Base-by-base conservation (phyloP, 352 stramenopile species). In the Phytophthora brassicae region DNA sequence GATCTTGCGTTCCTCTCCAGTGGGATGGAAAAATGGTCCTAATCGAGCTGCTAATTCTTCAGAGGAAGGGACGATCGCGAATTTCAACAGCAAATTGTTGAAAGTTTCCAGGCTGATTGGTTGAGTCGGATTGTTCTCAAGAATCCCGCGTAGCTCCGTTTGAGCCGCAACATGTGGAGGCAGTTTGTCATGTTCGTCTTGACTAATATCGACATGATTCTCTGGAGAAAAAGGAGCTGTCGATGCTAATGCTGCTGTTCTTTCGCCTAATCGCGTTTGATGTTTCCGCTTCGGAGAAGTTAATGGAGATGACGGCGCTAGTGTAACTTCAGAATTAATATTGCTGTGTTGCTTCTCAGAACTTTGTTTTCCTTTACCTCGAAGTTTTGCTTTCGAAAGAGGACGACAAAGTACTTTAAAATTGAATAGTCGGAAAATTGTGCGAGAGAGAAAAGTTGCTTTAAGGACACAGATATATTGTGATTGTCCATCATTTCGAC, bases 1-100 rank as follows among this genome's bases (percentile, higher is more conserved):
- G 16, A 90, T 46, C 38, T 88, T 86, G 6, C 63, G 68, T 36
- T 90, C 78, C n/a, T 88, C 77, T 3, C 76, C 77, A 13, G 68
- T 86, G 29, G 75, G 53, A 16, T 64, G 72, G 44, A 86, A 90
- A 48, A 88, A 87, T 2, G 68, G 39, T 2, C 76, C 78, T 1
- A 87, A 46, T 3, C 64, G 70, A 4, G 52, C 49, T 1, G 38
- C 26, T 0, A 90, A 54, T 36, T 90, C 81, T 0, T 76, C 63
- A 0, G 23, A 0, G 0, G 64, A 66, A 2, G 78, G 70, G 0
- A 41, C 20, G 3, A 75, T 51, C 1, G 78, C 61, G 23, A 81
- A 90, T 9, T 66, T 46, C 9, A 71, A 20, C n/a, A 87, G 17
- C 2, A 90, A n/a, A 0, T 62, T 56, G 42, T 88, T 88, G 38